These are phyloP conservation scores for Mortierella hygrophila DNA, from an alignment of 192 early-diverging fungal species.

Conservation along the genomic window DNA sequence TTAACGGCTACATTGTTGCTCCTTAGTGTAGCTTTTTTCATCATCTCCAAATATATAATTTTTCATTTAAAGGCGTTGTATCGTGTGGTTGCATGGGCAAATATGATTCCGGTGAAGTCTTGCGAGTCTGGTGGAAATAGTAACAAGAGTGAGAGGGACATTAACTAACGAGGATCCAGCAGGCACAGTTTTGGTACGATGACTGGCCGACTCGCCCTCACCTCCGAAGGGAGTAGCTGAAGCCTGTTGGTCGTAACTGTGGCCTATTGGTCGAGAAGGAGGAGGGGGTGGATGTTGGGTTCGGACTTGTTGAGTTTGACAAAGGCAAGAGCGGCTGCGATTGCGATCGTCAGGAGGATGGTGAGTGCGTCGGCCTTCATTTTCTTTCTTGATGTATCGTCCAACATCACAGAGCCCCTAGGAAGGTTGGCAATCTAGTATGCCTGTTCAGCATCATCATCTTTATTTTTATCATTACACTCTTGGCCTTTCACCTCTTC, in stretches of 20 bases:
- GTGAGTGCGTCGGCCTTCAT: constrained; percentile 66
- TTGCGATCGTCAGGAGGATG: constrained; percentile 57
- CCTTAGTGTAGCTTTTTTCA: background rate
- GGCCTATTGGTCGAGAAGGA: constrained; percentile 63
- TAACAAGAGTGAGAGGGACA: constrained; percentile 21
- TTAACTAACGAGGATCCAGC: constrained; percentile 54
- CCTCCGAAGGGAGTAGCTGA: constrained; percentile 61
- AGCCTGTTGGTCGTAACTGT: no score
- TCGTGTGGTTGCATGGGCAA: no score
- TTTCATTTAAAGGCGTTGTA: no score
- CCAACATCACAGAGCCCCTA: no score
- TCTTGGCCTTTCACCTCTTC: no score
- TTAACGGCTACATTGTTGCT: background rate
- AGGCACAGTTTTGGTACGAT: constrained; percentile 60
- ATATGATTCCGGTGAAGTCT: no score
- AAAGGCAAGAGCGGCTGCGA: constrained; percentile 48
- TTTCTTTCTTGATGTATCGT: background rate
- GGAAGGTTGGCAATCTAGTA: no score
- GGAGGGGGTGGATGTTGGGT: constrained; percentile 71
- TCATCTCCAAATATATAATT: no score
- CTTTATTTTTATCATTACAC: no score
- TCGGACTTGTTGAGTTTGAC: constrained; percentile 48
- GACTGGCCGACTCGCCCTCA: constrained; percentile 65
- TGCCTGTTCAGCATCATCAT: no score
- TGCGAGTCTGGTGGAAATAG: no score